These are phyloP conservation scores for Gaillardinia entomophila DNA, from an alignment of 805 yeast genomes.

Conservation along the genomic window DNA sequence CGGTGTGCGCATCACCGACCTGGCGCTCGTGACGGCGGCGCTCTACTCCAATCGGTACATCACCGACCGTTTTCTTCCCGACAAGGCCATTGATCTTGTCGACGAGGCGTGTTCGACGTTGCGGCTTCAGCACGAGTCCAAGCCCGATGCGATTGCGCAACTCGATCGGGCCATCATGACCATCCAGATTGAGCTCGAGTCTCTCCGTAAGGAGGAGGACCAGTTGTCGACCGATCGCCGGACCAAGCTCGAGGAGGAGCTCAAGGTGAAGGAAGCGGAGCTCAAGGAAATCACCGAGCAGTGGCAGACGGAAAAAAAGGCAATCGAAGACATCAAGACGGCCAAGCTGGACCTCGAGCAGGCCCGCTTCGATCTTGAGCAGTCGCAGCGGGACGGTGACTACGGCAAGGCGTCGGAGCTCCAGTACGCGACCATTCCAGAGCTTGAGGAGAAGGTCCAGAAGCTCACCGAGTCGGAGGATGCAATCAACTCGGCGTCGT, in stretches of 20 bases:
- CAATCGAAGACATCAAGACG: constrained; percentile 69
- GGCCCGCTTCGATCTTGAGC: constrained; percentile 78
- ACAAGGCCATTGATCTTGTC: constrained; percentile 92
- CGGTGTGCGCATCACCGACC: constrained; percentile 90
- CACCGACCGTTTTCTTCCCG: constrained; percentile 88
- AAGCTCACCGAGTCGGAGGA: constrained; percentile 35
- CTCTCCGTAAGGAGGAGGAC: constrained; percentile 89
- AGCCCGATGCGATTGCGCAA: constrained; percentile 89
- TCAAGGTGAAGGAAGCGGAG: constrained; percentile 59
- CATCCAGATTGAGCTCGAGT: constrained; percentile 90
- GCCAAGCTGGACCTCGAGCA: constrained; percentile 81
- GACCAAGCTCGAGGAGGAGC: constrained; percentile 63
- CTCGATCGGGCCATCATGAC: constrained; percentile 89
- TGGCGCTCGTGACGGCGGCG: constrained; percentile 92
- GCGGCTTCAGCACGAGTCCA: constrained; percentile 91
- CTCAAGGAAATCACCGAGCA: constrained; percentile 64
- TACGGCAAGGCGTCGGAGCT: constrained; percentile 86
- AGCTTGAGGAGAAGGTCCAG: constrained; percentile 56
- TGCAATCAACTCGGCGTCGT: constrained; percentile 17
- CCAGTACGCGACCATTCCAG: constrained; percentile 83
- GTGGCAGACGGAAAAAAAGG: constrained; percentile 81
- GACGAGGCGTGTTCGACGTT: constrained; percentile 97
- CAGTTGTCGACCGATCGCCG: constrained; percentile 74
- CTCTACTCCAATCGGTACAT: constrained; percentile 84
- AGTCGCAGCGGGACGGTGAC: constrained; percentile 76